Evolutionary conservation across 1,139 yeast species (phyloP), one percentile per base, ranked within the genome.

Genomic region (Saccharomyces hybrid): DNA sequence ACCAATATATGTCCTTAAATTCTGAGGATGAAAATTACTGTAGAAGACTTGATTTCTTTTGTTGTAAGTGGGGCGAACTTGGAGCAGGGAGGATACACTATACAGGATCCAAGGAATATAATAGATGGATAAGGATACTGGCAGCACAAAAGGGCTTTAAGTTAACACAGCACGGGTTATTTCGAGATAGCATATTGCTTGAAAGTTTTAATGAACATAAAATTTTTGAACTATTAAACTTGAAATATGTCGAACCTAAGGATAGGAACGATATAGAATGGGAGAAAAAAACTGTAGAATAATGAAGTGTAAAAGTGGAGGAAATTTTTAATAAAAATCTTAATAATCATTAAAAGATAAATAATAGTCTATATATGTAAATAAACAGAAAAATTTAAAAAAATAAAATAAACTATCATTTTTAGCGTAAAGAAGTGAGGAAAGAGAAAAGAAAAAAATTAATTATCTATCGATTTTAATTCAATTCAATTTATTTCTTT

Each of bases 51-150:
- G 88, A 83, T 63, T 74, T 83, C 48, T 68, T 83, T 42, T 65
- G 76, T 11, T 80, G 80, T 28, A 80, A 78, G 13, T 77, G 80
- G 75, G 61, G 69, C 1, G 77, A 78, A 54, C 61, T 75, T 13
- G 88, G 87, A 0, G 80, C 84, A 0, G 73, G 80, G 0, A 63
- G 77, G 61, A 64, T 83, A 16, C 83, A 83, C 63, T 83, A 79
- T 62, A 81, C 83, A 0, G 88, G 88, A 0, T 78, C 81, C 57
- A 78, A 76, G 52, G 73, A 75, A 31, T 81, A 82, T 64, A 83
- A 82, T 63, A 75, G 85, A 52, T 69, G 73, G 57, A 62, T 81
- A 50, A 69, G 87, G 41, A 59, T 73, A 47, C 61, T 74, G 38
- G 87, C 87, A 0, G 63, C 61, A 20, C 65, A 72, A 38, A 72